phyloP scores from a whole-genome alignment of 345 rosid species.

The Brassica nigra region DNA sequence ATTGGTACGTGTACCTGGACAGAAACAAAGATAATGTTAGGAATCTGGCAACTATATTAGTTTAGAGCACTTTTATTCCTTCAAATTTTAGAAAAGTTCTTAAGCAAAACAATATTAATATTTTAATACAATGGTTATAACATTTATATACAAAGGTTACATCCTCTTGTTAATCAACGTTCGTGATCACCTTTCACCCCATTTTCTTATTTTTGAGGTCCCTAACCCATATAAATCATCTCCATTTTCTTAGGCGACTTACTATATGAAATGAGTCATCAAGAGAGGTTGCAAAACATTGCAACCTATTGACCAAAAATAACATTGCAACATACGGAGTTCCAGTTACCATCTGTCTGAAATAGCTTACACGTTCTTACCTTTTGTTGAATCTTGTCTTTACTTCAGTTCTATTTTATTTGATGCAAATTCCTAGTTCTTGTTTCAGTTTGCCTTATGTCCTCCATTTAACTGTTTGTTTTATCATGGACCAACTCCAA shows the following conservation, averaged over 20 bases:
- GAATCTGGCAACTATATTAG: conserved; percentile 11
- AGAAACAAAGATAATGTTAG: conserved; percentile 21
- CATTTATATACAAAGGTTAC: not conserved
- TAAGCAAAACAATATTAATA: not conserved
- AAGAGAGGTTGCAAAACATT: not conserved
- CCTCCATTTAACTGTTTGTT: not conserved
- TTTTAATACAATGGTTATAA: not conserved
- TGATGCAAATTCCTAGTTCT: not conserved
- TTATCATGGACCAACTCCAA: not conserved
- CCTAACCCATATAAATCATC: not conserved
- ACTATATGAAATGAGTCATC: not conserved
- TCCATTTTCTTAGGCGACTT: not conserved
- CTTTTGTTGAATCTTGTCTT: not conserved
- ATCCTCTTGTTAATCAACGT: not conserved
- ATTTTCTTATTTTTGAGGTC: not conserved
- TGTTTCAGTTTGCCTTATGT: not conserved
- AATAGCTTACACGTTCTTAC: not conserved
- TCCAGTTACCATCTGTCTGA: not conserved
- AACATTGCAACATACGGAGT: not conserved
- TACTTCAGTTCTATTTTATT: not conserved
- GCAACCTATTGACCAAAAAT: not conserved
- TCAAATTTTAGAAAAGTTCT: not conserved
- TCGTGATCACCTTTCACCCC: not conserved
- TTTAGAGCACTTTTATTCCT: not conserved
- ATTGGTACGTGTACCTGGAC: conserved; percentile 14